Evolutionary conservation across 164 flowering plant genomes (phyloP).

Genomic region (Aristolochia fimbriata): DNA sequence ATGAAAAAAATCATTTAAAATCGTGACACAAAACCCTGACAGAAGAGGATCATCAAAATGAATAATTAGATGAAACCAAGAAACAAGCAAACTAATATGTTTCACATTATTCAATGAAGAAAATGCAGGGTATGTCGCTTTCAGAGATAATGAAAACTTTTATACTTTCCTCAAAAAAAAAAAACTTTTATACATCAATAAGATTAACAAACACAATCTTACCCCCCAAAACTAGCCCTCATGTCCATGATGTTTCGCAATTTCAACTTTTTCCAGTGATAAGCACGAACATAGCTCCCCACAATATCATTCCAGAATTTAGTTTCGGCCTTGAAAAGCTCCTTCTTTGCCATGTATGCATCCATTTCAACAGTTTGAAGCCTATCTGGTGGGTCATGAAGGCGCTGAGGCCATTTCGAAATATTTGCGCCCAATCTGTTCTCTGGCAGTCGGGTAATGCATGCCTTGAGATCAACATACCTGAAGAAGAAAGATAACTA

Average conservation of each 20-base stretch:
- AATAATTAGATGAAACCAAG: too few relatives aligned
- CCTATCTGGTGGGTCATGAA: slow-evolving; percentile 78
- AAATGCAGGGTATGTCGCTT: too few relatives aligned
- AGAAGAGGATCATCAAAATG: too few relatives aligned
- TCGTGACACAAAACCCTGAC: too few relatives aligned
- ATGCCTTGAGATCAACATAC: slow-evolving; percentile 76
- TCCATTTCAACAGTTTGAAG: slow-evolving; percentile 72
- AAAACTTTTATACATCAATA: too few relatives aligned
- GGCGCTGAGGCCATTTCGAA: slow-evolving; percentile 73
- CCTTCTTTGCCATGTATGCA: slow-evolving; percentile 74
- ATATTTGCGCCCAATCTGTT: slow-evolving; percentile 70
- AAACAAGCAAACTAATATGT: too few relatives aligned
- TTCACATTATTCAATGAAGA: too few relatives aligned
- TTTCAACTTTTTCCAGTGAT: slow-evolving; percentile 55
- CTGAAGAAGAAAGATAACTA: slow-evolving; percentile 21
- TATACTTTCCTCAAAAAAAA: too few relatives aligned
- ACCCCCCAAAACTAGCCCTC: slow-evolving; percentile 99
- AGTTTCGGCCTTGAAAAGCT: slow-evolving; percentile 77
- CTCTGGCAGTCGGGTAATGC: slow-evolving; percentile 81
- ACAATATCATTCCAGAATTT: slow-evolving; percentile 78
- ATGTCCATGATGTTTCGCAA: slow-evolving; percentile 89
- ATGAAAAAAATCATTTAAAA: too few relatives aligned
- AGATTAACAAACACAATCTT: slow-evolving; percentile 4
- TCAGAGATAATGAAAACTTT: too few relatives aligned
- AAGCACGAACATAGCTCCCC: slow-evolving; percentile 48